Base-by-base conservation (phyloP, 371 early-diverging fungal genomes). In the Rhizopus stolonifer region DNA sequence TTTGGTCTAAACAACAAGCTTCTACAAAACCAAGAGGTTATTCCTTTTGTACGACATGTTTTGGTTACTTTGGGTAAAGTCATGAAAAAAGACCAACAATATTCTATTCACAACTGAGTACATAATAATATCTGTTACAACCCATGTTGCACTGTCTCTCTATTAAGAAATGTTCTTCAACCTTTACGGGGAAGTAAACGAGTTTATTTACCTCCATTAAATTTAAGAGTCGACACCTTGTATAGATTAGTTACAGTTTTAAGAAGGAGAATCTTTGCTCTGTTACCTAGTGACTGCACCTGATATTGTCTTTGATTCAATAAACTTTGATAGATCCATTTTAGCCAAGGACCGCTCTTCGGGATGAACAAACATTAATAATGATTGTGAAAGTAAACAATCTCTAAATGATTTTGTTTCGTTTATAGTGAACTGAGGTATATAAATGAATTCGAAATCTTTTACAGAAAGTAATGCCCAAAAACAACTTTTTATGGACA, bases 281-380 rank as follows among this genome's bases (percentile, higher is more conserved):
- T n/a, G 11, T 17, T 59, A 84, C 84, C 82, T 78, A 39, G 84
- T 84, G 25, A 84, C 74, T 31, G 81, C 80, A 25, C 81, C 81
- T 26, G 75, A 71, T 8, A 81, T 59, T 18, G 77, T 66, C 43
- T 76, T 74, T 23, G 64, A 72, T 24, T 67, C 65, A 53, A 78
- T 70, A 47, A 81, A 84, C 17, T 70, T 71, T 3, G 65, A 58
- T 18, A 84, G 54, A 51, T 84, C 84, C 19, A 59, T 61, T 39
- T 65, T 62, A 2, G 84, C 84, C 15, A 74, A 53, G 29, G 67
- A 65, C 9, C 61, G 54, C 50, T 84, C 84, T 29, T 81, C 77
- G n/a, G 81, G 82, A 56, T 82, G 84, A 49, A 84, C 74, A 44
- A 80, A 77, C 19, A 81, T 76, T 23, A 81, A 70, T 47, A 84